Conservation (phyloP, 2,329 filamentous ascomycete genomes). For the Cytospora leucostoma region DNA sequence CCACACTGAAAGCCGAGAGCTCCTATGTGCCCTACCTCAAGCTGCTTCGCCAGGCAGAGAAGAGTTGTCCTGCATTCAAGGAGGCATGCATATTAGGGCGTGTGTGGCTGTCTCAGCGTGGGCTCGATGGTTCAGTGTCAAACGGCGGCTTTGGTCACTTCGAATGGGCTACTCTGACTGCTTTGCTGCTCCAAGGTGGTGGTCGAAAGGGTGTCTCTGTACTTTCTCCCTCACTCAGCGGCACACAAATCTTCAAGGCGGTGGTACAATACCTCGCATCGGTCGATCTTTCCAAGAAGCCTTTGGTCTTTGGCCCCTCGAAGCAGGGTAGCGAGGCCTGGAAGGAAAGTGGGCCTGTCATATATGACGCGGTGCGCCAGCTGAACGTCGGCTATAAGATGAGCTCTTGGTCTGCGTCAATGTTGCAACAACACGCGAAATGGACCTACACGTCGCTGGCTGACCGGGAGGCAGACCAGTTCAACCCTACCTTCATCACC, state of each 20-base stretch:
- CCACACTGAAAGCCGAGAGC: slow-evolving; percentile 76
- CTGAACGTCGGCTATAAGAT: slow-evolving; percentile 91
- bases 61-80: slow-evolving; percentile 69
- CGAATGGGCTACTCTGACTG: slow-evolving; percentile 82
- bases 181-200: slow-evolving; percentile 77
- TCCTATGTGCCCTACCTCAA: slow-evolving; percentile 75
- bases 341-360: slow-evolving; percentile 59
- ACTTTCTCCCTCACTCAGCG: slow-evolving; percentile 79
- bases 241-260: slow-evolving; percentile 93
- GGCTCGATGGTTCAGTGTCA: slow-evolving; percentile 69
- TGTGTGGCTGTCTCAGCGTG: slow-evolving; percentile 86
- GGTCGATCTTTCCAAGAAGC: slow-evolving; percentile 69
- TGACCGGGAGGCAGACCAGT: slow-evolving; percentile 74
- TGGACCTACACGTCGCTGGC: slow-evolving; percentile 74
- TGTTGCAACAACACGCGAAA: slow-evolving; percentile 73
- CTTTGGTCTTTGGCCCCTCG: slow-evolving; percentile 55
- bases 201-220: slow-evolving; percentile 70
- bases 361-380: slow-evolving; percentile 74
- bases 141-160: slow-evolving; percentile 89
- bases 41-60: slow-evolving; percentile 68
- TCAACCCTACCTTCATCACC: slow-evolving; percentile 79
- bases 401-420: slow-evolving; percentile 76
- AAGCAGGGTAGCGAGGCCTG: slow-evolving; percentile 44
- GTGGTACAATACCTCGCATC: slow-evolving; percentile 82
- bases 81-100: slow-evolving; percentile 86